Base-by-base conservation (phyloP, 2,329 filamentous ascomycete genomes). In the Colletotrichum gigasporum region DNA sequence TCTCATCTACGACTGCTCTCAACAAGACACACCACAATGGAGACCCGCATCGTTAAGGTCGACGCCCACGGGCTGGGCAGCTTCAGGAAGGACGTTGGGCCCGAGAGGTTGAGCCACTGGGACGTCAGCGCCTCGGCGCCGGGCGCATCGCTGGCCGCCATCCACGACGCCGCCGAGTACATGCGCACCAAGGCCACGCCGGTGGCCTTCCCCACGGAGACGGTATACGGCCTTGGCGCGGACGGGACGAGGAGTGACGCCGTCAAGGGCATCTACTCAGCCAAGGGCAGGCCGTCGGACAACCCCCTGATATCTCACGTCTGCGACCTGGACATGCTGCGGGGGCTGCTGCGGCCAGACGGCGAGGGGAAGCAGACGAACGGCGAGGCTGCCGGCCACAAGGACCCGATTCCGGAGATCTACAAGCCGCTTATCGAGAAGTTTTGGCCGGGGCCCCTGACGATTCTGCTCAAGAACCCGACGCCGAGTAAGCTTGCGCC, bases 271-370 rank as follows among this genome's bases (percentile, higher is more conserved):
- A 99, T 99, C 69, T 99, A 96, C 77, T 84, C 87, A 20, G 94
- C 93, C 54, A 99, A 99, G 79, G 91, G 93, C 59, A 83, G 96
- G 58, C 96, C 96, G 3, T 91, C 91, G 6, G 96, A 99, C 74
- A 99, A 99, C 75, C 96, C 96, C 16, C 86, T 99, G 63, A 99
- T 99, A 70, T 90, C 97, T 22, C 96, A 99, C 76, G 84, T 98
- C 56, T 90, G 90, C 71, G 96, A 96, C 57, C 78, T 97, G 10
- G 79, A 85, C 20, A 96, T 97, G 85, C 80, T 97, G 60, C 83
- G 90, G 57, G 77, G 78, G 4, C 76, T 96, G 9, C 80, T 96
- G 34, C 69, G 67, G 4, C 71, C 75, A 8, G 64, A 62, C 37
- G n/a, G 65, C 42, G 63, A 68, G 6, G 66, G 54, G 22, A 50